phyloP scores from a whole-genome alignment of 495 filamentous ascomycete genomes.

The Staphylotrichum tortipilum region DNA sequence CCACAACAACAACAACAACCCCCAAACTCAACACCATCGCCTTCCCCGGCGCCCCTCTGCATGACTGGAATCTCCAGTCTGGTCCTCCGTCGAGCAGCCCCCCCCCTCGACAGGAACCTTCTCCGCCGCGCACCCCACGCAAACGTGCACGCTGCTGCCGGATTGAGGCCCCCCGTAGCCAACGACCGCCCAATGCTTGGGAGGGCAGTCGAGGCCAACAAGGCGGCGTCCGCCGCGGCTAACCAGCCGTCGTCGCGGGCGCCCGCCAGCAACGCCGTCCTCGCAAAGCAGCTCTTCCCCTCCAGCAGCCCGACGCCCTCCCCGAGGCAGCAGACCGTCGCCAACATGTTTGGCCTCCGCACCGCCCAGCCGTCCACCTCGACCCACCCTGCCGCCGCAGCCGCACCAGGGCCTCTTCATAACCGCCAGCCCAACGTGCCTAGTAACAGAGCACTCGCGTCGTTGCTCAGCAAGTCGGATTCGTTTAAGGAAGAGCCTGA shows the following conservation, averaged over 20 bases:
- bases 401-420: too few species aligned
- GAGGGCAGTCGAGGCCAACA: conserved; percentile 11
- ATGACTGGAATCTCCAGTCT: conserved; percentile 23
- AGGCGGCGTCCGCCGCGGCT: conserved; percentile 10
- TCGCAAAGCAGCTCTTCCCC: conserved; percentile 40
- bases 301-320: conserved; percentile 36
- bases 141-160: conserved; percentile 1
- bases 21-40: too few species aligned
- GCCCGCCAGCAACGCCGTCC: conserved; percentile 15
- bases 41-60: conserved; percentile 14
- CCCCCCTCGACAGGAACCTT: conserved; percentile 11
- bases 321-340: conserved; percentile 20
- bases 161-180: neutral
- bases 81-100: conserved; percentile 17
- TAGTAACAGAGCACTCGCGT: conserved; percentile 25
- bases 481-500: conserved; percentile 36
- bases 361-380: neutral
- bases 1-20: neutral
- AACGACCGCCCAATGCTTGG: conserved; percentile 16
- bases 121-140: neutral
- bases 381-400: neutral
- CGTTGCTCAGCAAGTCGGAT: conserved; percentile 32
- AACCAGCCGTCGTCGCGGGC: conserved; percentile 6
- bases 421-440: conserved; percentile 8
- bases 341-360: conserved; percentile 14